Conservation (phyloP, 1,284 basidiomycete species). For the Heliocybe sulcata region DNA sequence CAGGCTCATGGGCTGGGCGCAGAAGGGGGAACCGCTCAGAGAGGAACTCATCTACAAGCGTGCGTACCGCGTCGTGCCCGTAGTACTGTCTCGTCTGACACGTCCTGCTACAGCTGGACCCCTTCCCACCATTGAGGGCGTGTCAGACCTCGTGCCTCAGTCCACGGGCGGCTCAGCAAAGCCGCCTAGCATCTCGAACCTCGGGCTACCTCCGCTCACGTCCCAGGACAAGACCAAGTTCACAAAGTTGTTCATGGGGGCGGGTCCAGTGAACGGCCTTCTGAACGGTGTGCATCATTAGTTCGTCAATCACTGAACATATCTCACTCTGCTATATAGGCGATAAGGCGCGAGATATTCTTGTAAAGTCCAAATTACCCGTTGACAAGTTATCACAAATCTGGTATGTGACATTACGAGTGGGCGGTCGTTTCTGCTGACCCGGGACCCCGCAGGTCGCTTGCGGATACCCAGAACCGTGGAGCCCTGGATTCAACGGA, state of each 20-base stretch:
- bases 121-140: constrained; percentile 73
- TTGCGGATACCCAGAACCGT: constrained; percentile 92
- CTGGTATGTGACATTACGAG: constrained; percentile 52
- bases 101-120: constrained; percentile 60
- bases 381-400: constrained; percentile 91
- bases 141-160: constrained; percentile 39
- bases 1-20: constrained; percentile 88
- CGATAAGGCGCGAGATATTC: constrained; percentile 88
- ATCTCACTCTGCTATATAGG: constrained; percentile 32
- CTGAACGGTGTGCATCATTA: constrained; percentile 50
- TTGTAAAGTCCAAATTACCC: constrained; percentile 88
- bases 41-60: constrained; percentile 59
- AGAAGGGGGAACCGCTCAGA: constrained; percentile 73
- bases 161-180: constrained; percentile 46
- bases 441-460: constrained; percentile 48
- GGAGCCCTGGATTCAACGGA: constrained; percentile 88
- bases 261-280: constrained; percentile 71
- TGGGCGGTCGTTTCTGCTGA: background rate
- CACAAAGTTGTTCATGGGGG: constrained; percentile 67
- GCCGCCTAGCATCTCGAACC: constrained; percentile 42
- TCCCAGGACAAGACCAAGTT: constrained; percentile 82
- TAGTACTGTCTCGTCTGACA: constrained; percentile 5
- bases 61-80: constrained; percentile 30
- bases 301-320: constrained; percentile 4
- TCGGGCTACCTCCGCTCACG: constrained; percentile 54